Evolutionary conservation across 2,329 filamentous ascomycete species (phyloP).

Genomic region (Macrophomina phaseolina): DNA sequence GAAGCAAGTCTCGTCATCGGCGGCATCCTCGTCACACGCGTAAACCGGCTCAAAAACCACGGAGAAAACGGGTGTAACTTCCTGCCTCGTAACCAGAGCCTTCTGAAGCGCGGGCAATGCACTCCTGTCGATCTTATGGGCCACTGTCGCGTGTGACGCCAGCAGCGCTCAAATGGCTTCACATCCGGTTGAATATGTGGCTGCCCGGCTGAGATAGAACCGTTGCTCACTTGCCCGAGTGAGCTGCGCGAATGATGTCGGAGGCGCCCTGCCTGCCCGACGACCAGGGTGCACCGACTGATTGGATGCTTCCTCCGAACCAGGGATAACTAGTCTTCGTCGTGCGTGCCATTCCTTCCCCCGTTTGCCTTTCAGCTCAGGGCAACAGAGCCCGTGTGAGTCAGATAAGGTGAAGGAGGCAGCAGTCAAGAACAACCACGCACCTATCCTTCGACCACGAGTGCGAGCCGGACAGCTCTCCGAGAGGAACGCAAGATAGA

Average conservation of each 20-base stretch:
- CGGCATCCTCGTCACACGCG: too few relatives aligned
- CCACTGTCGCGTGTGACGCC: neutral
- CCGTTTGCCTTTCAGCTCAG: neutral
- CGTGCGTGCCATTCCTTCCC: neutral
- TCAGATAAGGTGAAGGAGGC: neutral
- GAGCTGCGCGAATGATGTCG: neutral
- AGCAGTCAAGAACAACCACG: too few relatives aligned
- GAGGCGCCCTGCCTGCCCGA: neutral
- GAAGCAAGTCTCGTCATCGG: neutral
- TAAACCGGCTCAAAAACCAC: too few relatives aligned
- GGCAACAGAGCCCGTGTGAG: neutral
- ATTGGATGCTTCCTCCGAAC: slow-evolving; percentile 1
- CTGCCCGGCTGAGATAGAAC: neutral
- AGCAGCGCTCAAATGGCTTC: neutral
- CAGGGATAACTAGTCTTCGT: neutral
- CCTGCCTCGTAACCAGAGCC: neutral
- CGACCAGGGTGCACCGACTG: neutral
- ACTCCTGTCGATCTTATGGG: slow-evolving; percentile 6
- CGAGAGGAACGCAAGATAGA: neutral
- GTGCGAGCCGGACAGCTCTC: neutral
- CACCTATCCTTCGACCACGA: too few relatives aligned
- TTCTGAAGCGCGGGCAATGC: neutral
- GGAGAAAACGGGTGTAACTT: too few relatives aligned
- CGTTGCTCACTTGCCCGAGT: slow-evolving; percentile 4
- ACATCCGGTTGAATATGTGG: neutral